Evolutionary conservation across 1,139 yeast species (phyloP).

Genomic region (Geotrichum bryndzae): DNA sequence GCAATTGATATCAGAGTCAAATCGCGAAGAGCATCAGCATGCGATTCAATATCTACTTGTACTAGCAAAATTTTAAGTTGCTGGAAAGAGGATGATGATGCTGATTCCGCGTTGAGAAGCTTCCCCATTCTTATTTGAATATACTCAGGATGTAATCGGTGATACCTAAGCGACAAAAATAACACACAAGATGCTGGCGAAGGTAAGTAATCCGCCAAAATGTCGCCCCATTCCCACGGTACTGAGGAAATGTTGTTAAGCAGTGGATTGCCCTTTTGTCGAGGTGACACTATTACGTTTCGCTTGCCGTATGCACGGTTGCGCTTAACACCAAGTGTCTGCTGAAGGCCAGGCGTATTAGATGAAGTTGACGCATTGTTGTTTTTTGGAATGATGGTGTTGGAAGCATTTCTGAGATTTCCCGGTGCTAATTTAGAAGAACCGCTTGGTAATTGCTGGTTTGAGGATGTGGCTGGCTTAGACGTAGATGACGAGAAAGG

Average conservation of each 20-base stretch:
- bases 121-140: constrained; percentile 64
- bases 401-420: constrained; percentile 4
- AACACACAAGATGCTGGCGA: constrained; percentile 63
- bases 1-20: constrained; percentile 65
- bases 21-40: constrained; percentile 61
- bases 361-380: not conserved
- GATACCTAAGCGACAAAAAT: constrained; percentile 71
- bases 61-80: constrained; percentile 56
- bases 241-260: constrained; percentile 45
- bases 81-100: not conserved
- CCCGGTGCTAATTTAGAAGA: constrained; percentile 1
- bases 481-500: not conserved
- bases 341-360: not conserved
- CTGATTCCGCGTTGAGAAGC: constrained; percentile 37
- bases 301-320: constrained; percentile 21
- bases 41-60: constrained; percentile 73
- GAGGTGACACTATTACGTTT: constrained; percentile 43
- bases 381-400: not conserved
- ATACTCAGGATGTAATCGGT: constrained; percentile 83
- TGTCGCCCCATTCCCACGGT: constrained; percentile 44
- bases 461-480: not conserved
- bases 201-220: constrained; percentile 54
- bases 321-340: constrained; percentile 8
- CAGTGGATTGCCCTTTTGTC: constrained; percentile 59
- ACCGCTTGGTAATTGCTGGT: not conserved